Conservation (phyloP, 441 rosid genomes). For the Gossypium lobatum region DNA sequence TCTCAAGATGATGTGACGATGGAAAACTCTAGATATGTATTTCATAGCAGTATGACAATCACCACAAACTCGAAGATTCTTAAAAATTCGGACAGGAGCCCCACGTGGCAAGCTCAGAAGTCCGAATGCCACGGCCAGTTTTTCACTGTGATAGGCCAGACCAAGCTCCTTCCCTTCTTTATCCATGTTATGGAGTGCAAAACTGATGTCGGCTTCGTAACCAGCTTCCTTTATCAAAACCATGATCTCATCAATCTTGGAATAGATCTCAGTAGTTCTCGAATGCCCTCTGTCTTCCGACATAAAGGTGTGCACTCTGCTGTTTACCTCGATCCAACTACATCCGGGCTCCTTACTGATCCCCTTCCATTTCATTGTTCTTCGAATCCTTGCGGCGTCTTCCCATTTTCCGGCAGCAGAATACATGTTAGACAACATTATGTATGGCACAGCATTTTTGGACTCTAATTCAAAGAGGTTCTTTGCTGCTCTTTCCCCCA, state of each 20-base stretch:
- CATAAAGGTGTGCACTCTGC: slow-evolving; percentile 53
- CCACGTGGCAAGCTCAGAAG: slow-evolving; percentile 46
- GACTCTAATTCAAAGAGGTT: slow-evolving; percentile 67
- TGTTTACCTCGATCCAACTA: slow-evolving; percentile 68
- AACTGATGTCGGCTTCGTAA: slow-evolving; percentile 61
- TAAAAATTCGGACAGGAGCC: slow-evolving; percentile 66
- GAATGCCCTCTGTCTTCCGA: slow-evolving; percentile 79
- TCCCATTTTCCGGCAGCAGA: slow-evolving; percentile 58
- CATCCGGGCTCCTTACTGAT: slow-evolving; percentile 74
- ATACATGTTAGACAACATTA: slow-evolving; percentile 67
- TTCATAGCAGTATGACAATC: slow-evolving; percentile 77
- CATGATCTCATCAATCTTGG: slow-evolving; percentile 63
- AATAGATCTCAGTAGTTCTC: slow-evolving; percentile 50
- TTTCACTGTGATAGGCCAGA: slow-evolving; percentile 86
- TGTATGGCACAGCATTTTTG: slow-evolving; percentile 57
- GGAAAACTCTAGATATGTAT: slow-evolving; percentile 51
- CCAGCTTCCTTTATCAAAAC: slow-evolving; percentile 63
- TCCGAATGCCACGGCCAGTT: slow-evolving; percentile 74
- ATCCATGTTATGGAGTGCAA: slow-evolving; percentile 69
- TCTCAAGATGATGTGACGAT: slow-evolving; percentile 60
- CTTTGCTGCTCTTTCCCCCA: slow-evolving; percentile 76
- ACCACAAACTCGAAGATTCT: slow-evolving; percentile 84
- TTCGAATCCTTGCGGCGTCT: slow-evolving; percentile 62
- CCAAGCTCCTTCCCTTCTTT: slow-evolving; percentile 67
- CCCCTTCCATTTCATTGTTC: slow-evolving; percentile 56